Evolutionary conservation across 2,329 filamentous ascomycete species (phyloP), one percentile per base, ranked within the genome.

Genomic region (Ophiostoma pallidulum): DNA sequence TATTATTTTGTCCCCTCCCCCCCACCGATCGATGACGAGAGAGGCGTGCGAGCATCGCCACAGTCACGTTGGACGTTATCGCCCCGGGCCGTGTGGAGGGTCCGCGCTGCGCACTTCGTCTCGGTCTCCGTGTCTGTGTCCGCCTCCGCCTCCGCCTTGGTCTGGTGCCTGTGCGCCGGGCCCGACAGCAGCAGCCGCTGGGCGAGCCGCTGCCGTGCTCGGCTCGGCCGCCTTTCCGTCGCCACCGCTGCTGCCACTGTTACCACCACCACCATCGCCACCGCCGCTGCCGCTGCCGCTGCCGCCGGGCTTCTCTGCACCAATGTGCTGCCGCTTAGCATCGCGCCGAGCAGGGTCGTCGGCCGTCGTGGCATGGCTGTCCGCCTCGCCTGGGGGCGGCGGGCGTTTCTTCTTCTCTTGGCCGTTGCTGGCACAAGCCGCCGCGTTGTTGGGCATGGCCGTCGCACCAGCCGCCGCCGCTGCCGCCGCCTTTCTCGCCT

Each of bases 401-500:
- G 49, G 45, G 8, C 49, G 45, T 31, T 62, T 58, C 29, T 62
- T 57, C 24, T 56, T 49, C 3, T 54, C 48, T 6, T 24, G 39
- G 24, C 37, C 35, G 28, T 37, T 31, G 6, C 12, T 9, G 32
- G 20, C 38, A n/a, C 26, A 26, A 22, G 31, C 26, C 3, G n/a
- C 48, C 8, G 19, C 14, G 16, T 37, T 39, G 24, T 31, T 24
- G 16, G 4, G n/a, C 9, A 4, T 3, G n/a, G 13, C n/a, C 2
- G 8, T 14, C 18, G 29, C 31, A 6, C 50, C 43, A 48, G 51
- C 9, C 49, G 47, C 13, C 37, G 44, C 38, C 20, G 19, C 38
- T 52, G 69, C 68, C 55, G 69, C 72, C 16, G 64, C 65, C 0
- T 68, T 31, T 18, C 8, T 66, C 8, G 72, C 73, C 46, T 78